Conservation (phyloP, 768 basidiomycete species). For the Suillus ampliporus region DNA sequence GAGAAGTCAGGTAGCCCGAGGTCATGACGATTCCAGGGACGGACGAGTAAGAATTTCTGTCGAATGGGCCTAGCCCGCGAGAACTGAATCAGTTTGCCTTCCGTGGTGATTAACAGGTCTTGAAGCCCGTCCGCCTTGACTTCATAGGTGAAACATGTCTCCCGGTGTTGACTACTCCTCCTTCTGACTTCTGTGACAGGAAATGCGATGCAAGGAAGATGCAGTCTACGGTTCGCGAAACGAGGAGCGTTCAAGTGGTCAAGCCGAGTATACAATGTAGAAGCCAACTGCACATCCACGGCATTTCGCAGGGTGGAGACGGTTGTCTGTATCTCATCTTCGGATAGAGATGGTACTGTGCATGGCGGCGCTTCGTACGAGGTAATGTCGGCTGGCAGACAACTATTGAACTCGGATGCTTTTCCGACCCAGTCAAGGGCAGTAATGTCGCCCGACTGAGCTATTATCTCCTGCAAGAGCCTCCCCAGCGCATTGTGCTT, state of each 20-base stretch:
- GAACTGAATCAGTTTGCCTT: conserved; percentile 2
- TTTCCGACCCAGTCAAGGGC: conserved; percentile 5
- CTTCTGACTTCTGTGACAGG: neutral
- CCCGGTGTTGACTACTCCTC: neutral
- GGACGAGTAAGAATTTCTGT: neutral
- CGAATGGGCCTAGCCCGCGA: neutral
- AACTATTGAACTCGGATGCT: conserved; percentile 1
- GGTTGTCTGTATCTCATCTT: neutral
- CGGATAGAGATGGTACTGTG: neutral
- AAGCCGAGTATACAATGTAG: neutral
- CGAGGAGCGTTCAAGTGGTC: neutral
- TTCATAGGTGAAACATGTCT: neutral
- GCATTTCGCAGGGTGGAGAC: neutral
- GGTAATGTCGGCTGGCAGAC: neutral
- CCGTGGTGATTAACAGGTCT: neutral
- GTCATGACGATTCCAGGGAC: neutral
- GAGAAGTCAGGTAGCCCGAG: neutral
- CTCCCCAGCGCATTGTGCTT: conserved; percentile 3
- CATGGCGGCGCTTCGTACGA: neutral
- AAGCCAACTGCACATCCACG: neutral
- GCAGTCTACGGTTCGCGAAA: neutral
- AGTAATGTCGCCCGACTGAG: neutral
- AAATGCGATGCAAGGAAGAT: neutral
- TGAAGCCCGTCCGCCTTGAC: neutral
- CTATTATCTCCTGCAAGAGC: neutral